phyloP scores from a whole-genome alignment of 2,329 filamentous ascomycete species.

The Sarocladium brachiariae region DNA sequence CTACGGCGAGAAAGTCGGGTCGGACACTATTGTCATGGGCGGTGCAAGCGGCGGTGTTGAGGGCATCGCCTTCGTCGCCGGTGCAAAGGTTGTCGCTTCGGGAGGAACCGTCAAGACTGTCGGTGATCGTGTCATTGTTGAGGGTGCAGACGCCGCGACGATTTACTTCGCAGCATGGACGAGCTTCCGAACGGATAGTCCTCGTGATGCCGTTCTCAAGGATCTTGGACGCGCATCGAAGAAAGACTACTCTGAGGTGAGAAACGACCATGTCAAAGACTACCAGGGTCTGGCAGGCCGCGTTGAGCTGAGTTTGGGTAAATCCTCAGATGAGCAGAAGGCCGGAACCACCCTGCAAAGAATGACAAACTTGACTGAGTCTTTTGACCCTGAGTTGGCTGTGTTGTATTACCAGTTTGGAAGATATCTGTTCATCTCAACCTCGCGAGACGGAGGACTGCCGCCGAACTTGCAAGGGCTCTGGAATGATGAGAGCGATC shows the following conservation, averaged over 20 bases:
- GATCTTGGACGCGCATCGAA: conserved; percentile 19
- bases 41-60: conserved; percentile 4
- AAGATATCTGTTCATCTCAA: conserved; percentile 23
- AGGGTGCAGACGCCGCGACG: conserved; percentile 10
- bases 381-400: conserved; percentile 20
- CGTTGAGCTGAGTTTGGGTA: conserved; percentile 15
- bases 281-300: conserved; percentile 15
- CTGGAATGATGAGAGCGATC: conserved; percentile 25
- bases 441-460: conserved; percentile 16
- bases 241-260: conserved; percentile 13
- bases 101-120: conserved; percentile 9
- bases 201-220: conserved; percentile 14
- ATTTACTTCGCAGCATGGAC: conserved; percentile 12
- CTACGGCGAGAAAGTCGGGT: conserved; percentile 2
- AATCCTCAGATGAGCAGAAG: conserved; percentile 16
- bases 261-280: conserved; percentile 15
- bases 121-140: conserved; percentile 10
- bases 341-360: conserved; percentile 1
- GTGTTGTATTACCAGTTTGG: conserved; percentile 26
- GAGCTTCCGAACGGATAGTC: conserved; percentile 15
- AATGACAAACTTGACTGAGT: conserved; percentile 9
- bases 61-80: conserved; percentile 16
- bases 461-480: conserved; percentile 29
- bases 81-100: conserved; percentile 5
- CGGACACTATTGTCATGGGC: conserved; percentile 6